Evolutionary conservation across 2,329 filamentous ascomycete genomes (phyloP).

Genomic region (Trichoderma atrobrunneum): DNA sequence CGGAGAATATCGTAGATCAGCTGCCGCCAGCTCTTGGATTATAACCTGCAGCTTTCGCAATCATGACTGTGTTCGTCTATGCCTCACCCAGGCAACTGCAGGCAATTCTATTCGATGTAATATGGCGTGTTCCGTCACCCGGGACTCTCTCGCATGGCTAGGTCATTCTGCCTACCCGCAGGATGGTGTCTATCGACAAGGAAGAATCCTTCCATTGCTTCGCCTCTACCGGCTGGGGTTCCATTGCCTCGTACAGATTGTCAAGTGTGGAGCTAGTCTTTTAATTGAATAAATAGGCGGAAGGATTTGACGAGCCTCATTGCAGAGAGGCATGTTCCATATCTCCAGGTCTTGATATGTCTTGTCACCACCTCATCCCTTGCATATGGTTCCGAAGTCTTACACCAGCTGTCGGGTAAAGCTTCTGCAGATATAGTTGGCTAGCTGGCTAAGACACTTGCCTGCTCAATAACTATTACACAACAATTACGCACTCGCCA

Average conservation of each 20-base stretch:
- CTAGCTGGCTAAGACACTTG: neutral
- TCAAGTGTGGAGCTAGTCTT: neutral
- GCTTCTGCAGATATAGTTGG: neutral
- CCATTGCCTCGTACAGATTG: neutral
- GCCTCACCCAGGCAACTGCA: neutral
- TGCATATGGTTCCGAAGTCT: neutral
- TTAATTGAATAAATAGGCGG: neutral
- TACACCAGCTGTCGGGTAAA: neutral
- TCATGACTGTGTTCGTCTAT: neutral
- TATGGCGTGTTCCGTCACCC: neutral
- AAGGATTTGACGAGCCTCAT: neutral
- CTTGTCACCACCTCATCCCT: constrained; percentile 1
- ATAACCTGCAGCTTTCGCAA: neutral
- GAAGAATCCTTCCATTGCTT: neutral
- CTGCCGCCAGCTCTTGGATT: neutral
- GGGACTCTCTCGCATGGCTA: neutral
- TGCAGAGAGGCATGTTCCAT: neutral
- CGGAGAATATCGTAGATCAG: neutral
- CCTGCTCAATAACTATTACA: neutral
- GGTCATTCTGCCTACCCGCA: neutral
- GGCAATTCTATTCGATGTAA: neutral
- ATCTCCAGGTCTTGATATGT: neutral
- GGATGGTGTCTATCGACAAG: neutral
- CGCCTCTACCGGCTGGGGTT: neutral
- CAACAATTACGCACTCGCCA: neutral